Evolutionary conservation across 352 stramenopile genomes (phyloP).

Genomic region (Pythium brachiatum): DNA sequence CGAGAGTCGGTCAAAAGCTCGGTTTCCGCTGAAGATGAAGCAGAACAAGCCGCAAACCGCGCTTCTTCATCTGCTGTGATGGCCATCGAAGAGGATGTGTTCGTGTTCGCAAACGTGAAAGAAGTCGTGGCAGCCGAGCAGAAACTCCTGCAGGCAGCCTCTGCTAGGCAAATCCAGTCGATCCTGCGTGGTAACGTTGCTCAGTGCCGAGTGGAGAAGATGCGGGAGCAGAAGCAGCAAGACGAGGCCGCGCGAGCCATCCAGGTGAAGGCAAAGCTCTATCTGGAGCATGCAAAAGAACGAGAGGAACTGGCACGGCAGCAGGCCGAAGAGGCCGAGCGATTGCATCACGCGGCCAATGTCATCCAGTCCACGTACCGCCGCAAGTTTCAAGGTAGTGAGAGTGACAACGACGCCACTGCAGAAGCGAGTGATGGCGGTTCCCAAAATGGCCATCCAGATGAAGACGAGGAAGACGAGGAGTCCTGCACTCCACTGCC

Average conservation of each 20-base stretch:
- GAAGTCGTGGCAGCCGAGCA: slow-evolving; percentile 8
- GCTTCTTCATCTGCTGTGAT: not conserved
- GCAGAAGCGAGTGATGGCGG: not conserved
- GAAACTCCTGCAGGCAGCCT: slow-evolving; percentile 7
- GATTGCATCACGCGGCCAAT: slow-evolving; percentile 2
- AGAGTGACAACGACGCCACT: not conserved
- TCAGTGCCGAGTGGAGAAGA: not conserved
- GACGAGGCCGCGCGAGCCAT: slow-evolving; percentile 9
- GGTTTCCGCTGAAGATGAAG: not conserved
- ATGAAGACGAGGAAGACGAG: slow-evolving; percentile 13
- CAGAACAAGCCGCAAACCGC: not conserved
- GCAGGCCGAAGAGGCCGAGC: slow-evolving; percentile 3
- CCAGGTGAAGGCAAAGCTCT: slow-evolving; percentile 5
- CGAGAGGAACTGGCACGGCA: slow-evolving; percentile 8
- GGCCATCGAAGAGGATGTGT: slow-evolving; percentile 1
- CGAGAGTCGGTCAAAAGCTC: slow-evolving; percentile 23
- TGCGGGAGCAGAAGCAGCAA: slow-evolving; percentile 1
- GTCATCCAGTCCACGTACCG: slow-evolving; percentile 10
- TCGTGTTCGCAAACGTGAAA: slow-evolving; percentile 9
- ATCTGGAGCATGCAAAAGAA: slow-evolving; percentile 14
- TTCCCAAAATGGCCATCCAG: not conserved
- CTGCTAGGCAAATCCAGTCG: slow-evolving; percentile 22
- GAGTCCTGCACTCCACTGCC: slow-evolving; percentile 9
- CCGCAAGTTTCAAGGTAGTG: not conserved
- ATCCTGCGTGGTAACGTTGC: slow-evolving; percentile 5